Evolutionary conservation across 2,329 filamentous ascomycete genomes (phyloP).

Genomic region (Fusarium beomiforme): DNA sequence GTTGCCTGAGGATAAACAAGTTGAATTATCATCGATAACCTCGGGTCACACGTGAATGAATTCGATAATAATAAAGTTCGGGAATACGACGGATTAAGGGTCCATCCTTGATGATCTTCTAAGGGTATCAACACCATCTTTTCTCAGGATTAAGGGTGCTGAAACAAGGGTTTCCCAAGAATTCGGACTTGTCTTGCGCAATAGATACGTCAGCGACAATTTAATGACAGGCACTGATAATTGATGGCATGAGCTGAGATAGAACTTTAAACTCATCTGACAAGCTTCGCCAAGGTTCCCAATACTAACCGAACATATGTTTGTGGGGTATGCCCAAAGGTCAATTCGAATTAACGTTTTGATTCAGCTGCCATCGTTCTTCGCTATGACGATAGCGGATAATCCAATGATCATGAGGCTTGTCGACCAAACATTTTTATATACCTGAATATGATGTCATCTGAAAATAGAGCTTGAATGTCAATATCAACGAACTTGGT

Average conservation of each 20-base stretch:
- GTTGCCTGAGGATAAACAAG: constrained; percentile 5
- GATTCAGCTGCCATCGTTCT: neutral
- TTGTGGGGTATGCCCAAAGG: neutral
- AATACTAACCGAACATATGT: neutral
- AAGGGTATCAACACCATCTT: constrained; percentile 35
- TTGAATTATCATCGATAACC: neutral
- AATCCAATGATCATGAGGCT: neutral
- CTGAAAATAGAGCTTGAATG: neutral
- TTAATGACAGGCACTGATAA: neutral
- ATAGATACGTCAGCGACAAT: neutral
- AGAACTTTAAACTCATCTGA: neutral
- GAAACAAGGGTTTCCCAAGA: constrained; percentile 9
- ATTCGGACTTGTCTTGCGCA: neutral
- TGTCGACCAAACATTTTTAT: neutral
- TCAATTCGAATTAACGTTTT: neutral
- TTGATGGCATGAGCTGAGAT: neutral
- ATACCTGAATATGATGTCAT: neutral
- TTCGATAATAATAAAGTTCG: neutral
- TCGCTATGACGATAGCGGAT: neutral
- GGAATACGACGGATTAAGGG: constrained; percentile 23
- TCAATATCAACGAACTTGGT: neutral
- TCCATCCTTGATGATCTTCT: constrained; percentile 8
- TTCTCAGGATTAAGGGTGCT: neutral
- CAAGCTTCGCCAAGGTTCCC: neutral
- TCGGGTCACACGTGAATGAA: neutral